Evolutionary conservation across 345 rosid genomes (phyloP), one percentile per base, ranked within the genome.

Genomic region (Populus alba): DNA sequence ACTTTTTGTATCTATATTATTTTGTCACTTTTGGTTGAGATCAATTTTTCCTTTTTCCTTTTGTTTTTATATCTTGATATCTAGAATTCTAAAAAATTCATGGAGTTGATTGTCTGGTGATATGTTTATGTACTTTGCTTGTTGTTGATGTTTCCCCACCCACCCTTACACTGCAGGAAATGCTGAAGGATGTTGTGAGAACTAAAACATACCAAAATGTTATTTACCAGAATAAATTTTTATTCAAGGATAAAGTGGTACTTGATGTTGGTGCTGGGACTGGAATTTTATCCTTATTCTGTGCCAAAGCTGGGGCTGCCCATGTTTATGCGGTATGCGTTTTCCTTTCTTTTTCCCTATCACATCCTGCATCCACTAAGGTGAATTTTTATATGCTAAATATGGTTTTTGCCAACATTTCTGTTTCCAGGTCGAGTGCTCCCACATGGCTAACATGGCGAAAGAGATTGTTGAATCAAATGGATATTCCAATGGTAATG

Each of bases 201-300:
- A 97, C 99, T 10, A 92, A 91, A 89, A 94, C 97, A 49, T 96
- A 96, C 82, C 97, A 92, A 88, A 92, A 92, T 78, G 99, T 91
- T 74, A 97, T 97, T 84, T 91, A 94, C 76, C 91, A 91, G 73
- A 97, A 97, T 86, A 92, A 88, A 85, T 97, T 97, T 84, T 86
- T 97, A 33, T 90, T 97, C 79, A 88, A 92, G 91, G 84, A 91
- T 85, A 97, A 97, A 81, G 85, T 97, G 63, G 97, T 94, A 75
- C 94, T 97, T 82, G 98, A 97, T 83, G 98, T 97, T 78, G 99
- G 99, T 80, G 97, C 99, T 62, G 99, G 99, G 69, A 96, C 99
- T 35, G 98, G 98, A 23, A 97, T 97, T 77, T 84, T 97, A 79
- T 97, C 99, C 83, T 77, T 97, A 65, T 94, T 97, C 82, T 97